A percentile compares a stretch with the other conserved stretches of the same genome.
phyloP scores from a whole-genome alignment of 257 asterid genomes.

The Nicotiana knightiana region DNA sequence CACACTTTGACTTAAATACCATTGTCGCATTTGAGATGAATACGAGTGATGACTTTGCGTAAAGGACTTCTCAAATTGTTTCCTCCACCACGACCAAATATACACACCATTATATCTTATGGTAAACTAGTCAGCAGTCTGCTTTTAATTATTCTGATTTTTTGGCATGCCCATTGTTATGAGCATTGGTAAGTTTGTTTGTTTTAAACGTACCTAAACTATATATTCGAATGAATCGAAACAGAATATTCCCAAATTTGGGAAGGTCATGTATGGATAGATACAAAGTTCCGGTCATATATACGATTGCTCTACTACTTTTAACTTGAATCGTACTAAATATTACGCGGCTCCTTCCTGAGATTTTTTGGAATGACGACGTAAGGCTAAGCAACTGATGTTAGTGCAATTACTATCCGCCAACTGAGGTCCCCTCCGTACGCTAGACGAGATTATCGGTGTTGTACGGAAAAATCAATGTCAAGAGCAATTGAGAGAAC shows the following conservation, averaged over 20 bases:
- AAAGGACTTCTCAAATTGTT: not conserved
- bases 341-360: no score
- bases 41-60: not conserved
- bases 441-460: no score
- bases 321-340: not conserved
- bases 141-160: not conserved
- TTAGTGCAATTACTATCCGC: no score
- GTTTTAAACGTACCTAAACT: not conserved
- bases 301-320: not conserved
- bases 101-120: not conserved
- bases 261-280: not conserved
- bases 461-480: no score
- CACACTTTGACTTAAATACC: not conserved
- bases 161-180: not conserved
- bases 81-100: not conserved
- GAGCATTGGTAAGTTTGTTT: not conserved
- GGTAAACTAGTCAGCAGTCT: not conserved
- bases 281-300: not conserved
- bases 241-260: not conserved
- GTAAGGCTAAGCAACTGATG: no score
- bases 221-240: not conserved
- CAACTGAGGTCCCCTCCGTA: no score
- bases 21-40: not conserved
- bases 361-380: no score
- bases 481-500: no score